These are phyloP conservation scores for Neoscytalidium dimidiatum DNA, from an alignment of 2,329 filamentous ascomycete genomes.

Conservation along the genomic window DNA sequence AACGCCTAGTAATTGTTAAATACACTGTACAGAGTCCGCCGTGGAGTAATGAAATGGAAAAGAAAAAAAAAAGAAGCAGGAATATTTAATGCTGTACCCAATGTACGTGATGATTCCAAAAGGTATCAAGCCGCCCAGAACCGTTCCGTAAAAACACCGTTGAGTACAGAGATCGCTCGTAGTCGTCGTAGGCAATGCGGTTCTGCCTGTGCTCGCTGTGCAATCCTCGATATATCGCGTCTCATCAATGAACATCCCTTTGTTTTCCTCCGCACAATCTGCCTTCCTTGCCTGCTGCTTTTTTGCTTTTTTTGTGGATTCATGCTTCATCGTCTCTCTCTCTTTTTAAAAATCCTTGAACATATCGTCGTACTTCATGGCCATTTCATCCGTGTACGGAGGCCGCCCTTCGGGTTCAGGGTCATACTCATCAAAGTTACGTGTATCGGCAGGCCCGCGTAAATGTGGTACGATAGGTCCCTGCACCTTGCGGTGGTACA, in stretches of 20 bases:
- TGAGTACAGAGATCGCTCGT: conserved; percentile 16
- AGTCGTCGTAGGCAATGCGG: conserved; percentile 9
- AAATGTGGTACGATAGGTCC: conserved; percentile 78
- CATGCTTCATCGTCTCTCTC: not conserved
- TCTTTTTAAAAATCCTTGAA: conserved; percentile 67
- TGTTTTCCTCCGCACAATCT: not conserved
- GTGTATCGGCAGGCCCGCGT: conserved; percentile 70
- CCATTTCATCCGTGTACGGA: conserved; percentile 69
- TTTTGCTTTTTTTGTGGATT: not conserved
- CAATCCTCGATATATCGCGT: not conserved
- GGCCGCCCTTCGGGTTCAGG: conserved; percentile 69
- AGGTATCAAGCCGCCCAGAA: conserved; percentile 19
- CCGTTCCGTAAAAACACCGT: not conserved
- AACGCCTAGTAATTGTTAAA: conserved; percentile 8
- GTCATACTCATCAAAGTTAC: conserved; percentile 83
- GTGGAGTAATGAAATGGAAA: not conserved
- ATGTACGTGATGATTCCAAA: conserved; percentile 19
- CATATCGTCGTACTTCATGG: conserved; percentile 66
- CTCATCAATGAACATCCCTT: not conserved
- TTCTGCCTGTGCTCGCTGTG: not conserved
- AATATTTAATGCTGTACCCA: conserved; percentile 19
- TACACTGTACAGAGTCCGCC: conserved; percentile 19
- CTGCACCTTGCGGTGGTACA: conserved; percentile 63
- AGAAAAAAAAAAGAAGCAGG: not conserved
- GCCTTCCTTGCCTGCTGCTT: not conserved